These are phyloP conservation scores for Globisporangium emineosum DNA, from an alignment of 352 stramenopile species.

Conservation along the genomic window DNA sequence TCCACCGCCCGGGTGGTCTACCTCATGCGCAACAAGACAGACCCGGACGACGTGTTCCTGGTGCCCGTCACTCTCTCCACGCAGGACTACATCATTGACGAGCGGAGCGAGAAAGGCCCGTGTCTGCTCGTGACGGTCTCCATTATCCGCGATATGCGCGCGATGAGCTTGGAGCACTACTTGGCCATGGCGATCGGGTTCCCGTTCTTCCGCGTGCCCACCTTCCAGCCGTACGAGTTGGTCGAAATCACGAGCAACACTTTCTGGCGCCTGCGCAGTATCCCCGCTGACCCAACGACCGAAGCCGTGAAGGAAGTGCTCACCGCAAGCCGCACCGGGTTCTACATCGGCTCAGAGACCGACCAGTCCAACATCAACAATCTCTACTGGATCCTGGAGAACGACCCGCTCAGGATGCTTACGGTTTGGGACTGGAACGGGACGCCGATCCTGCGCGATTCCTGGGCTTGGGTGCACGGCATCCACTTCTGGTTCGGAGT, in stretches of 20 bases:
- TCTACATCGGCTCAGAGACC: constrained; percentile 23
- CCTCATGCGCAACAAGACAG: constrained; percentile 17
- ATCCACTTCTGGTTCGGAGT: constrained; percentile 43
- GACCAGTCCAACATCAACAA: constrained; percentile 38
- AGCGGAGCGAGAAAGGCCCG: constrained; percentile 24
- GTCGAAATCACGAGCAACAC: constrained; percentile 14
- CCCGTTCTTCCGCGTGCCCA: constrained; percentile 21
- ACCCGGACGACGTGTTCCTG: constrained; percentile 20
- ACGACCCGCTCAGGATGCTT: constrained; percentile 17
- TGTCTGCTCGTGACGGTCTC: constrained; percentile 18
- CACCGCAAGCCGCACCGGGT: constrained; percentile 14
- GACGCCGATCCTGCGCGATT: constrained; percentile 28
- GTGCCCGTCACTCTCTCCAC: constrained; percentile 23
- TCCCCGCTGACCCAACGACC: constrained; percentile 2
- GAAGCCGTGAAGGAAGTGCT: constrained; percentile 15
- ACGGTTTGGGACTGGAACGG: constrained; percentile 6
- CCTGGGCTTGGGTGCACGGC: constrained; percentile 49
- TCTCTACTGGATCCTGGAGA: constrained; percentile 21
- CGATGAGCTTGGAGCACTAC: constrained; percentile 17
- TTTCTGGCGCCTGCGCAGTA: background rate
- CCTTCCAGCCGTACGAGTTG: no score
- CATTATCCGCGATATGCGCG: constrained; percentile 24
- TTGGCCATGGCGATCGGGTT: constrained; percentile 30
- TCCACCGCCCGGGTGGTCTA: constrained; percentile 22
- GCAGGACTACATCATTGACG: constrained; percentile 28